Conservation (phyloP, 257 asterid species). For the Voacanga thouarsii region DNA sequence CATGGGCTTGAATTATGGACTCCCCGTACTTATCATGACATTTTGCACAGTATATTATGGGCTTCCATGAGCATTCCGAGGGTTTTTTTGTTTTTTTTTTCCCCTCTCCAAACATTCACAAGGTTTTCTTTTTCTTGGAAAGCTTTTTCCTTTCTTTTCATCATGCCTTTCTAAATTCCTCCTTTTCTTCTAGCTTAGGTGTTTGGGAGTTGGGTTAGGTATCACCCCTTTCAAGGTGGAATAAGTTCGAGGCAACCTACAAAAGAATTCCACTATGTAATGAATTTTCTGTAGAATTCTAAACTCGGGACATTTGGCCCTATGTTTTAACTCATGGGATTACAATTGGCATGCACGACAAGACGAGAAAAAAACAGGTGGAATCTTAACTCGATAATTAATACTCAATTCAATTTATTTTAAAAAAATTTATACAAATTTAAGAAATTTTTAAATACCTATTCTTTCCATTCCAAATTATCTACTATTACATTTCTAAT, state of each 20-base stretch:
- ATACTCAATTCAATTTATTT: no score
- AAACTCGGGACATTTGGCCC: neutral
- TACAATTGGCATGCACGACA: neutral
- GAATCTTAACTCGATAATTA: no score
- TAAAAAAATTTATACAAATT: no score
- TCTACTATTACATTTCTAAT: no score
- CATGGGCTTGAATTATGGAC: slow-evolving; percentile 19
- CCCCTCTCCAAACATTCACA: neutral
- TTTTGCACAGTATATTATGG: slow-evolving; percentile 34
- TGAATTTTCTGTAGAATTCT: neutral
- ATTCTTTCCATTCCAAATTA: no score
- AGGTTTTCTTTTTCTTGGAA: neutral
- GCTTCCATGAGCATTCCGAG: slow-evolving; percentile 34
- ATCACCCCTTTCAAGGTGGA: slow-evolving; percentile 29
- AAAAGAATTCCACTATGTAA: neutral
- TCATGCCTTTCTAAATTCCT: neutral
- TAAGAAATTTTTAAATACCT: no score
- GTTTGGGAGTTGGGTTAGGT: slow-evolving; percentile 4
- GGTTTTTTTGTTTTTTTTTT: slow-evolving; percentile 12
- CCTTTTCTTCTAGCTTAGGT: no score
- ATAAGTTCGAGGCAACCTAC: slow-evolving; percentile 11
- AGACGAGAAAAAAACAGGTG: neutral
- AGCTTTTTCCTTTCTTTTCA: neutral
- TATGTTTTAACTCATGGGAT: neutral
- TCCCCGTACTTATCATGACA: slow-evolving; percentile 13